Base-by-base conservation (phyloP, 805 yeast species). In the Candida sanyiensis region DNA sequence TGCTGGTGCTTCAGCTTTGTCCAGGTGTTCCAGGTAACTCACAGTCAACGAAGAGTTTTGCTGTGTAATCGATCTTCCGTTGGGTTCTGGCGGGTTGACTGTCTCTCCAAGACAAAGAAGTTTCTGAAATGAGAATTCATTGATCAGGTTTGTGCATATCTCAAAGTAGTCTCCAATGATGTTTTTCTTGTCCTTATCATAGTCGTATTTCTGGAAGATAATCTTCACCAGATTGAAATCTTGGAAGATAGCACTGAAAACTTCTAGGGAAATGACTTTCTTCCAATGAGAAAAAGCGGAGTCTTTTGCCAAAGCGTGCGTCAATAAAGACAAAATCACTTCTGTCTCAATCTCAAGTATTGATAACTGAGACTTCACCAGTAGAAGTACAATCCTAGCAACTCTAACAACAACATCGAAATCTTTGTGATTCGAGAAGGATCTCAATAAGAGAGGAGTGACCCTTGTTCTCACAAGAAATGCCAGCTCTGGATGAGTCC, bases 351-450 rank as follows among this genome's bases (percentile, higher is more conserved):
- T 72, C 37, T 75, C 81, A 26, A 90, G 60, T 6, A 76, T 69
- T 0, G 68, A 60, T 16, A 88, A 66, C 19, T 79, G 77, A 8
- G 63, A 54, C 24, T 73, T 64, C 5, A 88, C 59, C 29, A 90
- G 56, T 4, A 87, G 63, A 27, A 71, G 68, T 12, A 86, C 69
- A 8, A 88, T 70, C 37, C 97, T 70, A 30, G 86, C 75, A 5
- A 85, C 83, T 47, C 97, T 70, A 2, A 84, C 81, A 35, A 78
- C 73, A 11, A 81, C 69, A 0, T 94, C 70, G 52, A 88, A 90
- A 25, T 72, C 79, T 27, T 69, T 69, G 15, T 68, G 61, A 17
- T 69, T 69, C 11, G 86, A 70, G 35, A 88, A 70, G 25, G 77
- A 71, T 30, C 93, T 63, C 17, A 93, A 62, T 15, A 90, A 62